Evolutionary conservation across 2,329 filamentous ascomycete species (phyloP).

Genomic region (Teratosphaeria zuluensis): DNA sequence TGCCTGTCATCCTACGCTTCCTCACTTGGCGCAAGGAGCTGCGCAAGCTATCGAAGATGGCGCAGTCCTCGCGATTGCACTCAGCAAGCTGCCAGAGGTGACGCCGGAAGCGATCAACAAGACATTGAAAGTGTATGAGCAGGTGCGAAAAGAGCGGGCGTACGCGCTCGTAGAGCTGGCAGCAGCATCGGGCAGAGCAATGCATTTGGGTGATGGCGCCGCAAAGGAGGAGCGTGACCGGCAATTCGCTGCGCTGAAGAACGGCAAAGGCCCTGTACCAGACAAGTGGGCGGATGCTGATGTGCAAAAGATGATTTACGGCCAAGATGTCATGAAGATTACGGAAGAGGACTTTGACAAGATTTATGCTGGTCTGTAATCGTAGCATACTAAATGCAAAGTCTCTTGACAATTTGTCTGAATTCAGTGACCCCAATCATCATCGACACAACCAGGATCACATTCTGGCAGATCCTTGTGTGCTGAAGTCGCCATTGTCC

Average conservation of each 20-base stretch:
- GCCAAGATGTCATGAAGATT: conserved; percentile 35
- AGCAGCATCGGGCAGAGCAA: conserved; percentile 42
- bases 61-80: conserved; percentile 44
- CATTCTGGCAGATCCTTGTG: not conserved
- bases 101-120: conserved; percentile 40
- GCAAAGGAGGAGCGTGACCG: conserved; percentile 51
- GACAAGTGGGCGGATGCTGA: conserved; percentile 46
- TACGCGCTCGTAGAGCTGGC: conserved; percentile 49
- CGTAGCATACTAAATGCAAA: not conserved
- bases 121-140: conserved; percentile 48
- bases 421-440: not conserved
- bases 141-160: conserved; percentile 45
- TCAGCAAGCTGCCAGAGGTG: conserved; percentile 39
- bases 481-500: conserved; percentile 11
- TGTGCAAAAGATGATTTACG: conserved; percentile 41
- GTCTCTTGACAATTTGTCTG: not conserved
- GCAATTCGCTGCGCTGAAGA: conserved; percentile 41
- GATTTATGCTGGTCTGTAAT: conserved; percentile 21
- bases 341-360: conserved; percentile 35
- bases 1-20: conserved; percentile 54
- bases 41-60: conserved; percentile 58
- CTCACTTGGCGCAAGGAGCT: conserved; percentile 55
- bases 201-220: conserved; percentile 50
- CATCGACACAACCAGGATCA: too few relatives aligned
- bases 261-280: conserved; percentile 35